Conservation (phyloP, 2,329 filamentous ascomycete genomes). For the Aspergillus carbonarius region DNA sequence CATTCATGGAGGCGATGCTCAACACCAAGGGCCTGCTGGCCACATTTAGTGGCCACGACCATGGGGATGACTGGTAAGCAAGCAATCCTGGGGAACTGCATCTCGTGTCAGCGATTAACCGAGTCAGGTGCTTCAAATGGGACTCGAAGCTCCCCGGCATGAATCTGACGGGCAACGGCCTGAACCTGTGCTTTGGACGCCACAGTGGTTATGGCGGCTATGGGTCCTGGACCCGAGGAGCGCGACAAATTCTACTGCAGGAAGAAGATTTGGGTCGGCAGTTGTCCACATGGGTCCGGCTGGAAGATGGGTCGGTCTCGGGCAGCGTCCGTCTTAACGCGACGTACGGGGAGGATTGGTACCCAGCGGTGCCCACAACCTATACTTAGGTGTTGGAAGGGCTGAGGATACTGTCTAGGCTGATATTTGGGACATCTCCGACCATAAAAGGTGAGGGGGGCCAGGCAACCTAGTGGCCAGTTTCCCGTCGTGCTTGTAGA, state of each 20-base stretch:
- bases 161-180: slow-evolving; percentile 43
- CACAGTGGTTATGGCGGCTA: slow-evolving; percentile 71
- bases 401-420: too few species aligned
- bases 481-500: too few species aligned
- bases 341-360: slow-evolving; percentile 29
- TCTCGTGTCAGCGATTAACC: too few species aligned
- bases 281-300: slow-evolving; percentile 60
- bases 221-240: slow-evolving; percentile 62
- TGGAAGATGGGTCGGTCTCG: slow-evolving; percentile 57
- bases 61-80: slow-evolving; percentile 62
- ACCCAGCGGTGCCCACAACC: neutral
- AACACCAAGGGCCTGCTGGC: slow-evolving; percentile 56
- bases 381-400: neutral
- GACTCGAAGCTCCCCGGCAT: slow-evolving; percentile 26
- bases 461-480: too few species aligned
- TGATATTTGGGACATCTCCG: too few species aligned
- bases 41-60: slow-evolving; percentile 66
- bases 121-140: slow-evolving; percentile 43
- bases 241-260: slow-evolving; percentile 55
- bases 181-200: slow-evolving; percentile 59
- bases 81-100: slow-evolving; percentile 26
- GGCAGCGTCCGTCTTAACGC: slow-evolving; percentile 57
- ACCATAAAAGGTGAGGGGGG: too few species aligned
- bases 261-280: slow-evolving; percentile 39
- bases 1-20: slow-evolving; percentile 63